Evolutionary conservation across 2,329 filamentous ascomycete species (phyloP).

Genomic region (Phialemonium atrogriseum): DNA sequence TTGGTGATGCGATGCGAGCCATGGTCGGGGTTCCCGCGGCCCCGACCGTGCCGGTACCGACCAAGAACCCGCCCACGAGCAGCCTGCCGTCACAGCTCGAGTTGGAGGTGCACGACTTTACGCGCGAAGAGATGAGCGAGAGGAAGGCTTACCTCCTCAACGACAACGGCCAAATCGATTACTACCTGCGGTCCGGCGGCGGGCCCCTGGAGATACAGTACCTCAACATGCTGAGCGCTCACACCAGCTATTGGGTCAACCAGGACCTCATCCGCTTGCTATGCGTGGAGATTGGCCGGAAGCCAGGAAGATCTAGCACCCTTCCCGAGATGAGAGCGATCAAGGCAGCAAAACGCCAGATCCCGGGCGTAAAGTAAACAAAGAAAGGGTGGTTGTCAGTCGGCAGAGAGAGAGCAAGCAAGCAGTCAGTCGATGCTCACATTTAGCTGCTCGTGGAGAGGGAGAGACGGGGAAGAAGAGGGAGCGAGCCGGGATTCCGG

Average conservation of each 20-base stretch:
- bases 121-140: conserved; percentile 84
- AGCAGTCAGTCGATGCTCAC: no score
- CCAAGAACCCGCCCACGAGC: conserved; percentile 29
- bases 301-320: conserved; percentile 54
- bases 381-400: no score
- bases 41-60: conserved; percentile 17
- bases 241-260: conserved; percentile 88
- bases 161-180: conserved; percentile 95
- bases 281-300: conserved; percentile 77
- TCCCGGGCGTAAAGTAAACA: no score
- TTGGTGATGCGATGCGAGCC: conserved; percentile 54
- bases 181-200: conserved; percentile 71
- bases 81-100: conserved; percentile 65
- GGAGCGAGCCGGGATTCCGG: no score
- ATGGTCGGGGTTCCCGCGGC: conserved; percentile 42
- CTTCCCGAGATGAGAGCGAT: conserved; percentile 50
- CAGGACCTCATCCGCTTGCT: conserved; percentile 84
- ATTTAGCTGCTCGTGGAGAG: no score
- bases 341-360: conserved; percentile 37
- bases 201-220: conserved; percentile 93
- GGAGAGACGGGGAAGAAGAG: no score
- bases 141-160: conserved; percentile 82
- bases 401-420: no score
- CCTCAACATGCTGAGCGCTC: conserved; percentile 90
- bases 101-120: conserved; percentile 91